Percentiles rank a stretch among this genome's conserved stretches.
Evolutionary conservation across 1,284 basidiomycete genomes (phyloP).

Genomic region (Malassezia cuniculi): DNA sequence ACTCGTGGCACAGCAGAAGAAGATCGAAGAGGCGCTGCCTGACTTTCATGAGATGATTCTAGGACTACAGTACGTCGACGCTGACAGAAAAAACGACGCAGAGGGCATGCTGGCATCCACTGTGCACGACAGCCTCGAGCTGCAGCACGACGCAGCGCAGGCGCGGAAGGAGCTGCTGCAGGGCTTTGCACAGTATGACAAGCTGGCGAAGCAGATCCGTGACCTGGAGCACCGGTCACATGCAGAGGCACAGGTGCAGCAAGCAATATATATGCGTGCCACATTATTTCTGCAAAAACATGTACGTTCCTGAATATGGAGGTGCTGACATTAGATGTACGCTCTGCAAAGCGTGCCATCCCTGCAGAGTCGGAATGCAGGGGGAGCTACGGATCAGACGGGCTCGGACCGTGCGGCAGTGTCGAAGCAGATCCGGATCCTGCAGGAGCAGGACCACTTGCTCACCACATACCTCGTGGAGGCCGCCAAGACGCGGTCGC

Average conservation of each 20-base stretch:
- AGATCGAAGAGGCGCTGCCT: constrained; percentile 58
- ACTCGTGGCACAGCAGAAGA: constrained; percentile 63
- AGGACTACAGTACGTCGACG: constrained; percentile 50
- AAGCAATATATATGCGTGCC: constrained; percentile 64
- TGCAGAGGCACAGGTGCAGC: constrained; percentile 69
- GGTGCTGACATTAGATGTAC: constrained; percentile 47
- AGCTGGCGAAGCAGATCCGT: constrained; percentile 69
- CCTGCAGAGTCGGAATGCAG: constrained; percentile 1
- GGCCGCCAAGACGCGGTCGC: constrained; percentile 30
- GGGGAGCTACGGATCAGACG: not conserved
- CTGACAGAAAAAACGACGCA: constrained; percentile 24
- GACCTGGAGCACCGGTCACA: constrained; percentile 47
- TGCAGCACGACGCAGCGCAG: constrained; percentile 53
- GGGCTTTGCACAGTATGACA: constrained; percentile 75
- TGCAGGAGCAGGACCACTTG: constrained; percentile 33
- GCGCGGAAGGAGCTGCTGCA: constrained; percentile 67
- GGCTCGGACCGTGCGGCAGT: constrained; percentile 8
- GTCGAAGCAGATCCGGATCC: constrained; percentile 22
- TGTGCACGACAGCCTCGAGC: constrained; percentile 28
- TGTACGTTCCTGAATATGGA: constrained; percentile 61
- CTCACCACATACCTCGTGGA: constrained; percentile 27
- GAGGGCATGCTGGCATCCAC: constrained; percentile 30
- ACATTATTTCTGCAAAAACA: constrained; percentile 73
- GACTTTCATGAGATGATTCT: constrained; percentile 59
- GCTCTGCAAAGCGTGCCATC: constrained; percentile 52